Evolutionary conservation across 1,139 yeast genomes (phyloP).

Genomic region (Debaryomyces sp.): DNA sequence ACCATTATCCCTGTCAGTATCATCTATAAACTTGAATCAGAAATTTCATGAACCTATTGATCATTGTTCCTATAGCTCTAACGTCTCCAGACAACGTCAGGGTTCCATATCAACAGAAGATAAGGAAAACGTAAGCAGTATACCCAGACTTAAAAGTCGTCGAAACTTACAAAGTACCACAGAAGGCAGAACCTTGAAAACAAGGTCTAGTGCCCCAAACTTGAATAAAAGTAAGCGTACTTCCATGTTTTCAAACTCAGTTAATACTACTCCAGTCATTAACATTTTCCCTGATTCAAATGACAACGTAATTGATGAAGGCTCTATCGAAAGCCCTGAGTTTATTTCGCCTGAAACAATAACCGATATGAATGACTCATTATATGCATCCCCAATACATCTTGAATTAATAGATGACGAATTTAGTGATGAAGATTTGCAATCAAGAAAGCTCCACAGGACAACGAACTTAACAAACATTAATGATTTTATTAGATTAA

Average conservation of each 20-base stretch:
- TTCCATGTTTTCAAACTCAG: slow-evolving; percentile 7
- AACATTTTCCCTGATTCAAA: slow-evolving; percentile 8
- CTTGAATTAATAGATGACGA: slow-evolving; percentile 11
- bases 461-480: slow-evolving; percentile 27
- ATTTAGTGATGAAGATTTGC: slow-evolving; percentile 4
- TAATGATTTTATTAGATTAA: slow-evolving; percentile 23
- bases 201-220: slow-evolving; percentile 30
- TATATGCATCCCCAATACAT: slow-evolving; percentile 5
- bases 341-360: not conserved
- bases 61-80: slow-evolving; percentile 11
- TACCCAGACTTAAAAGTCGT: not conserved
- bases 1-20: slow-evolving; percentile 20
- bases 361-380: not conserved
- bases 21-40: slow-evolving; percentile 17
- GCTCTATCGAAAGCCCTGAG: not conserved
- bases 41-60: slow-evolving; percentile 9
- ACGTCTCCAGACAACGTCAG: slow-evolving; percentile 15
- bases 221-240: slow-evolving; percentile 15
- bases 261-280: slow-evolving; percentile 1
- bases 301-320: slow-evolving; percentile 8
- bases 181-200: slow-evolving; percentile 17
- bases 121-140: slow-evolving; percentile 15
- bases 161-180: slow-evolving; percentile 5
- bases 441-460: slow-evolving; percentile 20
- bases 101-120: slow-evolving; percentile 11